Evolutionary conservation across 179 eudicot genomes (phyloP).

Genomic region (Vitellaria paradoxa): DNA sequence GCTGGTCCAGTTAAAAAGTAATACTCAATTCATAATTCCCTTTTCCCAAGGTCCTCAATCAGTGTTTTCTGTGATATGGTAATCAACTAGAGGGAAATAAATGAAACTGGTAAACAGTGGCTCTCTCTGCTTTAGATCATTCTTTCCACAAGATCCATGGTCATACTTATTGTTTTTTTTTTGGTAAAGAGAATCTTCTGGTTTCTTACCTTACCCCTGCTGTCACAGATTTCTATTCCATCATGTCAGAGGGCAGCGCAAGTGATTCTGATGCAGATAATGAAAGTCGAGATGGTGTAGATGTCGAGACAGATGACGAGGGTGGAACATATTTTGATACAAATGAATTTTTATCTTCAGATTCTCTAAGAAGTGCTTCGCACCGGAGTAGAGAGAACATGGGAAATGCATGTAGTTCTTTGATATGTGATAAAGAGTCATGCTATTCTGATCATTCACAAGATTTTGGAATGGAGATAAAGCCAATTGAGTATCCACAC

Average conservation of each 20-base stretch:
- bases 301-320: constrained; percentile 85
- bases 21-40: background rate
- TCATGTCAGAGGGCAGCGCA: constrained; percentile 97
- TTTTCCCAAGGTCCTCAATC: background rate
- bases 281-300: constrained; percentile 80
- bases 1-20: background rate
- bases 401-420: constrained; percentile 58
- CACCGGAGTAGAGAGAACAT: constrained; percentile 69
- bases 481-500: constrained; percentile 63
- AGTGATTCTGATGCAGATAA: constrained; percentile 80
- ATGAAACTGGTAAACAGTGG: background rate
- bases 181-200: background rate
- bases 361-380: constrained; percentile 86
- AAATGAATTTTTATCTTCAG: constrained; percentile 78
- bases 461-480: constrained; percentile 54
- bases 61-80: background rate
- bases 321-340: constrained; percentile 85
- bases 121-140: constrained; percentile 4
- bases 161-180: background rate
- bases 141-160: background rate
- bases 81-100: background rate
- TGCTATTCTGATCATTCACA: constrained; percentile 45
- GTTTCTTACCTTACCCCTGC: constrained; percentile 15
- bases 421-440: constrained; percentile 43
- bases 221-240: constrained; percentile 83